Conservation (phyloP, 257 asterid species). For the Solanum peruvianum region DNA sequence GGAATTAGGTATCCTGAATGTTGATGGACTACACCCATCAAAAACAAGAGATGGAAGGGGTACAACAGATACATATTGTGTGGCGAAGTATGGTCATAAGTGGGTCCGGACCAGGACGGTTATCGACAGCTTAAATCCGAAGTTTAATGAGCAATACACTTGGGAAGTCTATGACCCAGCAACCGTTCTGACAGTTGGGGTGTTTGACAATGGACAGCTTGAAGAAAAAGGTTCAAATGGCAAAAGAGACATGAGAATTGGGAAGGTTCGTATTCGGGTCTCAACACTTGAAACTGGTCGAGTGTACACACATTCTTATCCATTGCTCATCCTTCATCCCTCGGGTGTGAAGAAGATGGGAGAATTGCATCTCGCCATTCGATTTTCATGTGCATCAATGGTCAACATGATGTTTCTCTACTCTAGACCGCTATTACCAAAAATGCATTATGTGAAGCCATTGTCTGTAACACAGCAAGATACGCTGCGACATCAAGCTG, state of each 20-base stretch:
- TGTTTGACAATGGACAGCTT: constrained; percentile 56
- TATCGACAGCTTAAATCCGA: constrained; percentile 66
- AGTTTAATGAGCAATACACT: constrained; percentile 86
- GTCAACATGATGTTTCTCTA: constrained; percentile 51
- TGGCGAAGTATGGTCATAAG: constrained; percentile 82
- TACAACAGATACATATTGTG: constrained; percentile 68
- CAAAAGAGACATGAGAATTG: constrained; percentile 47
- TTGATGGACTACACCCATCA: constrained; percentile 64
- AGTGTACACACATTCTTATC: constrained; percentile 77
- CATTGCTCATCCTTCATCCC: constrained; percentile 65
- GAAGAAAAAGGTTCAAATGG: constrained; percentile 33
- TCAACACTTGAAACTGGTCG: constrained; percentile 81
- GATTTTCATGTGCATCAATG: constrained; percentile 70
- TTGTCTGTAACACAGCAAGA: constrained; percentile 54
- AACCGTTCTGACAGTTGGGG: constrained; percentile 82
- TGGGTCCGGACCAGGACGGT: constrained; percentile 88
- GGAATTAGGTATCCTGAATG: constrained; percentile 68
- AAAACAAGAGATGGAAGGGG: constrained; percentile 62
- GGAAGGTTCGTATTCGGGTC: constrained; percentile 76
- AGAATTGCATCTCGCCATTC: constrained; percentile 80
- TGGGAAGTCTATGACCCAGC: constrained; percentile 97
- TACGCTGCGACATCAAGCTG: constrained; percentile 73
- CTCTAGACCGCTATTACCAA: constrained; percentile 67
- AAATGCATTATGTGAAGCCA: constrained; percentile 81
- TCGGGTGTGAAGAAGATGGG: constrained; percentile 95